Base-by-base conservation (phyloP, 768 basidiomycete genomes). In the Boletus subcaerulescens region DNA sequence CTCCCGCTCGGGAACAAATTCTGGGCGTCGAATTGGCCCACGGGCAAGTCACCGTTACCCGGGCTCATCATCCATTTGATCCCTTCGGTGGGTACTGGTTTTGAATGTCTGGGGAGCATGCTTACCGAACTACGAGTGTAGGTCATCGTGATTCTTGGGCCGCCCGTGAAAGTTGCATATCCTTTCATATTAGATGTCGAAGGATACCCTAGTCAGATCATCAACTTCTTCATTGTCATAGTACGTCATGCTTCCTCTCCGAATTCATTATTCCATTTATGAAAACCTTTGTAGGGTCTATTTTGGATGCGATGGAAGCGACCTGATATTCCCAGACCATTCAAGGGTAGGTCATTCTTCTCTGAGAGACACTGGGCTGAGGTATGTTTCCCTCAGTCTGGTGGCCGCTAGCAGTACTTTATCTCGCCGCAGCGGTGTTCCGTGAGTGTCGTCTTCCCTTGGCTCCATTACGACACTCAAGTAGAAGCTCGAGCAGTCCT, bases 21-120 rank as follows among this genome's bases (percentile, higher is more conserved):
- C 60, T 83, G 81, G 82, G 83, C 83, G 1, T 81, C 80, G 1
- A 84, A 83, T 60, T 82, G 81, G 82, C 81, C 81, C 1, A 80
- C 78, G 2, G 80, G 81, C 8, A 78, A 78, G 57, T 79, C 83
- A 0, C 83, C 83, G 0, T 62, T 83, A 24, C 80, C 82, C 0
- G 83, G 80, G 0, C 73, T 84, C 4, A 76, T 83, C 46, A 73
- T 85, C 6, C 80, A 83, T 48, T 60, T 84, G 26, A 81, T 82
- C 38, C 76, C 80, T 20, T 80, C 82, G 0, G 79, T 76, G 45
- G 48, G 75, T 53, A 1, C 5, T 4, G n/a, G 14, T 12, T 20
- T 29, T 39, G 3, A 11, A 18, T 10, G 22, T 26, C 10, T 35
- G 5, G 5, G 3, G 10, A 26, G 8, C 8, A 32, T 29, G 2